phyloP scores from a whole-genome alignment of 2,329 filamentous ascomycete species.

The Fusarium sp. region DNA sequence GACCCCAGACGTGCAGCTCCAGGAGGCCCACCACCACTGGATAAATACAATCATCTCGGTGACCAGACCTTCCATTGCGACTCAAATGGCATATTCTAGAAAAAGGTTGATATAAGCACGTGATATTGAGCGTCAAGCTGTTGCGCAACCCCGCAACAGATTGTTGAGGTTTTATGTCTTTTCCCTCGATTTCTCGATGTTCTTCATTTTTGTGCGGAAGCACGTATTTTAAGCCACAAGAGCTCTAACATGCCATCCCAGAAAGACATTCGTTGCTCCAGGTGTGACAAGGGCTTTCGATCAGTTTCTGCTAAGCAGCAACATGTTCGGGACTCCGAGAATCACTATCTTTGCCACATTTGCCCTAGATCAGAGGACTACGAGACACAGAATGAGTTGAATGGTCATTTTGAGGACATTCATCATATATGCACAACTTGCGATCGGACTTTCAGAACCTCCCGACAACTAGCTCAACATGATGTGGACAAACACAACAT shows the following conservation, averaged over 20 bases:
- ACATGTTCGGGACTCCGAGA: background rate
- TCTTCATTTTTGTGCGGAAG: background rate
- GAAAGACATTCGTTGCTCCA: background rate
- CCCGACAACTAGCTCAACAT: background rate
- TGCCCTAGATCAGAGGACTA: background rate
- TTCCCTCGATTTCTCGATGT: no score
- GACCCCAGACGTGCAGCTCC: no score
- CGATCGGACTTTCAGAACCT: background rate
- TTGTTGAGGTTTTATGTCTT: background rate
- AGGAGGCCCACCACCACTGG: no score
- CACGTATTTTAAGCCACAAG: background rate
- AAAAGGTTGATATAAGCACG: background rate
- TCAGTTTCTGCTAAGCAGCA: background rate
- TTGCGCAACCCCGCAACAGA: background rate
- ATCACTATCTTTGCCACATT: background rate
- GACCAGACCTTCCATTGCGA: no score
- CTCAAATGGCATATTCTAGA: no score
- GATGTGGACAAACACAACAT: background rate
- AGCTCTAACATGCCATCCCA: background rate
- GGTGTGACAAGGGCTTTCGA: background rate
- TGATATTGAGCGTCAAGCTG: background rate
- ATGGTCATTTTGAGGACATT: background rate
- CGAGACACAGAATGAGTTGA: fast-evolving
- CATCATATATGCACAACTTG: background rate
- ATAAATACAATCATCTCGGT: no score